phyloP scores from a whole-genome alignment of 176 grass and related monocot genomes.

The Triticum turgidum region DNA sequence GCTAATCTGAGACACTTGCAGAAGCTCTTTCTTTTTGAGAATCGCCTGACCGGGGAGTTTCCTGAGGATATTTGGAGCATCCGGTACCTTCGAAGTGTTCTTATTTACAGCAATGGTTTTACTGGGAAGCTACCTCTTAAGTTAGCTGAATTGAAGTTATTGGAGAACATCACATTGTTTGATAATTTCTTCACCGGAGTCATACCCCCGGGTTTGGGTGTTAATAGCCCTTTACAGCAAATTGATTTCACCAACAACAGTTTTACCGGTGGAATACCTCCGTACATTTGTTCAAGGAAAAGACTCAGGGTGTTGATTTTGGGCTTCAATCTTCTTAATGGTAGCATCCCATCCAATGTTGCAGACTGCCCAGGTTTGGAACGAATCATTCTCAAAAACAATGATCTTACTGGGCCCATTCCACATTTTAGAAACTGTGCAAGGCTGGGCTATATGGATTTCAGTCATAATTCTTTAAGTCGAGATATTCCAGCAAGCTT shows the following conservation, averaged over 20 bases:
- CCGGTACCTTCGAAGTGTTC: conserved; percentile 32
- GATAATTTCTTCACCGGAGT: conserved; percentile 62
- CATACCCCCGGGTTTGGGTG: conserved; percentile 40
- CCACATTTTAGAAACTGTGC: conserved; percentile 39
- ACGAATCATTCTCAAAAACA: conserved; percentile 54
- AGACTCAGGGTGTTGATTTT: conserved; percentile 48
- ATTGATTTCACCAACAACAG: conserved; percentile 28
- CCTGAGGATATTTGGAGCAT: conserved; percentile 71
- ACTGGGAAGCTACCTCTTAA: conserved; percentile 16
- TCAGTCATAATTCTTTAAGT: conserved; percentile 59
- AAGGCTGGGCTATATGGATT: conserved; percentile 49
- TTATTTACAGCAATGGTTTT: neutral
- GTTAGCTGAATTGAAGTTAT: neutral
- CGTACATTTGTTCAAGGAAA: conserved; percentile 66
- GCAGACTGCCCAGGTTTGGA: conserved; percentile 49
- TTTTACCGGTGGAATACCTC: conserved; percentile 60
- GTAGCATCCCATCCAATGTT: conserved; percentile 59
- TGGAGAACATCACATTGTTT: conserved; percentile 51
- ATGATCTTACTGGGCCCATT: conserved; percentile 51
- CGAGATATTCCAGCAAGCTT: conserved; percentile 59
- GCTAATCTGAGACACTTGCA: conserved; percentile 11
- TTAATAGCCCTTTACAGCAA: neutral
- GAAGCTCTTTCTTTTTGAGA: conserved; percentile 5
- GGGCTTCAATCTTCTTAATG: conserved; percentile 64
- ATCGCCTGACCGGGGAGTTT: conserved; percentile 50